Conservation (phyloP, 257 asterid species). For the Nicotiana paniculata region DNA sequence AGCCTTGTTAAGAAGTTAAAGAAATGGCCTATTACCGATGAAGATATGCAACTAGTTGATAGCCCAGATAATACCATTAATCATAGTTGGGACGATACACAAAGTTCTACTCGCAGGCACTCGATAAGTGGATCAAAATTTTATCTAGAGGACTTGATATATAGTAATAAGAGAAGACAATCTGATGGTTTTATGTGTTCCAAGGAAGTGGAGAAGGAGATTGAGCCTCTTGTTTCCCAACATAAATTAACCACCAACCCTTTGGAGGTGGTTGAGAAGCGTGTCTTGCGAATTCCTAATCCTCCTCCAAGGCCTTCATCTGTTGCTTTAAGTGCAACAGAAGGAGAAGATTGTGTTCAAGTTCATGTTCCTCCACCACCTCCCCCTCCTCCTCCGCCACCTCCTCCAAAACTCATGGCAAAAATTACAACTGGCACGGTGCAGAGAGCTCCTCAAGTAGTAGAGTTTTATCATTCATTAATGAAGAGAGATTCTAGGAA, state of each 20-base stretch:
- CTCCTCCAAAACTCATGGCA: constrained; percentile 46
- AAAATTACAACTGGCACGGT: constrained; percentile 46
- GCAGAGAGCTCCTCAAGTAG: constrained; percentile 86
- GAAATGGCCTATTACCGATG: constrained; percentile 78
- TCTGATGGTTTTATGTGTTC: constrained; percentile 70
- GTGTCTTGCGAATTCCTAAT: constrained; percentile 70
- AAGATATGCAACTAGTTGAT: constrained; percentile 46
- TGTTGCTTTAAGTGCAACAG: constrained; percentile 18
- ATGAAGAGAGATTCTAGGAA: constrained; percentile 90
- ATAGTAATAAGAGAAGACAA: constrained; percentile 53
- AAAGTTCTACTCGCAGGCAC: constrained; percentile 55
- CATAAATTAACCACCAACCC: constrained; percentile 44
- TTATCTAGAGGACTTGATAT: constrained; percentile 42
- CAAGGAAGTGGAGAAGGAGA: constrained; percentile 56
- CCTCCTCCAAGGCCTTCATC: constrained; percentile 92
- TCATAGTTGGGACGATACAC: constrained; percentile 37
- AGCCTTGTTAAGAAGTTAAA: constrained; percentile 64
- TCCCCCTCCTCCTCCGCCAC: constrained; percentile 78
- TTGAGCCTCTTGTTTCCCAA: constrained; percentile 34
- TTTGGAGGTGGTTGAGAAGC: constrained; percentile 58
- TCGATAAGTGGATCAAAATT: constrained; percentile 71
- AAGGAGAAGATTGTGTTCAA: constrained; percentile 37
- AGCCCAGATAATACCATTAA: constrained; percentile 23
- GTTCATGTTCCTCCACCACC: constrained; percentile 17
- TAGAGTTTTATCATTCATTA: constrained; percentile 83